These are phyloP conservation scores for Colletotrichum paranaense DNA, from an alignment of 2,329 filamentous ascomycete species.

Conservation along the genomic window DNA sequence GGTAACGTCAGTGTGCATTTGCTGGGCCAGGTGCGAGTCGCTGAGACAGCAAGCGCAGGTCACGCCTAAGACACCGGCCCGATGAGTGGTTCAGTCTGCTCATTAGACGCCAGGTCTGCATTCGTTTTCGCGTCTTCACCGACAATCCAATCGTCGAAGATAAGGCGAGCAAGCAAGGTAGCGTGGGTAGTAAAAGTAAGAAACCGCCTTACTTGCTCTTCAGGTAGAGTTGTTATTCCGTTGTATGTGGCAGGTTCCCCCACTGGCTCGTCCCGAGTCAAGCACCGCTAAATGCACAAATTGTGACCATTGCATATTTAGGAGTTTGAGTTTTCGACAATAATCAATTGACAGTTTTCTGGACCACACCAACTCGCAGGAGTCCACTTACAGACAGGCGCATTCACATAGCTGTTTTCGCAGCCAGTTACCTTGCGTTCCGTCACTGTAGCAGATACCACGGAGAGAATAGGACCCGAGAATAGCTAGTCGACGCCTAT, in stretches of 20 bases:
- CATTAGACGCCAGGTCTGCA: not conserved
- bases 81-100: slow-evolving; percentile 17
- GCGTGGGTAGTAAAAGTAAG: too few species aligned
- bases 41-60: slow-evolving; percentile 12
- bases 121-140: not conserved
- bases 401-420: not conserved
- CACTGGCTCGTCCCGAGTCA: not conserved
- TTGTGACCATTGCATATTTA: not conserved
- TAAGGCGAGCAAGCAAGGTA: not conserved
- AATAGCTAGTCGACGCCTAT: slow-evolving; percentile 24
- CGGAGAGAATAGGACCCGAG: not conserved
- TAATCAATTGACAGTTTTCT: slow-evolving; percentile 4
- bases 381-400: not conserved
- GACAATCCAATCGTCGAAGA: not conserved
- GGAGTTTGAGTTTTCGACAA: not conserved
- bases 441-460: not conserved
- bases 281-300: not conserved
- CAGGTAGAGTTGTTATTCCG: not conserved
- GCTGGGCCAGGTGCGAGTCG: not conserved
- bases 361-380: not conserved
- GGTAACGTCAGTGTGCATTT: slow-evolving; percentile 32
- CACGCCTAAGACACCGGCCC: slow-evolving; percentile 21
- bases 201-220: slow-evolving; percentile 2
- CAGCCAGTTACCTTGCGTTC: not conserved
- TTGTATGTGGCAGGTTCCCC: not conserved